Conservation (phyloP, 2,329 filamentous ascomycete species). For the Aaosphaeria pasadenensis region DNA sequence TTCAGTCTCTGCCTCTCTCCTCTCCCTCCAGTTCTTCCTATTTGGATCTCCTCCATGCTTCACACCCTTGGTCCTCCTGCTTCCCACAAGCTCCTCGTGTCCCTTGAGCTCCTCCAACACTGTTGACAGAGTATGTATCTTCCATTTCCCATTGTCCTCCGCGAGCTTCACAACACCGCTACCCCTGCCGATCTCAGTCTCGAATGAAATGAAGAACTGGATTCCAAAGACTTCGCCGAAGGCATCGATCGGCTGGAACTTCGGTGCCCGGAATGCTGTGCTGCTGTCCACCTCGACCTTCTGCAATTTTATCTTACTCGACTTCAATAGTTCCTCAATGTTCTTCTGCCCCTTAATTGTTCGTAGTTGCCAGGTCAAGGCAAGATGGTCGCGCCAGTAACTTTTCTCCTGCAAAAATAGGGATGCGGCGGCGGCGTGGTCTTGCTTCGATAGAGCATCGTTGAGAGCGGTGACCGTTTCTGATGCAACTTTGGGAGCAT, state of each 20-base stretch:
- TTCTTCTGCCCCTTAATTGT: constrained; percentile 49
- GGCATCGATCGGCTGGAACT: constrained; percentile 26
- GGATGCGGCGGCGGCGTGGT: constrained; percentile 26
- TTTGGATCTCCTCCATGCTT: constrained; percentile 23
- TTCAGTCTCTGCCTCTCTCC: constrained; percentile 23
- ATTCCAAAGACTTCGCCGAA: constrained; percentile 29
- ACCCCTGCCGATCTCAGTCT: constrained; percentile 27
- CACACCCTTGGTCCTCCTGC: constrained; percentile 26
- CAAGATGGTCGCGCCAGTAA: constrained; percentile 60
- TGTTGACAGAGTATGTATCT: constrained; percentile 40
- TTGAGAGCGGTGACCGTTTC: constrained; percentile 44
- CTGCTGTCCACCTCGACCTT: constrained; percentile 29
- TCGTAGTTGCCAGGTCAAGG: constrained; percentile 54
- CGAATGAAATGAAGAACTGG: constrained; percentile 26
- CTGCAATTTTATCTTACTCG: constrained; percentile 29
- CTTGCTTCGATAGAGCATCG: constrained; percentile 32
- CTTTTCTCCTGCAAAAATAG: constrained; percentile 52
- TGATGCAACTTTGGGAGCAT: constrained; percentile 40
- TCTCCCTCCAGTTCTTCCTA: constrained; percentile 30
- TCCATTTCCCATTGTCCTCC: constrained; percentile 34
- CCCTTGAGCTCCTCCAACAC: constrained; percentile 37
- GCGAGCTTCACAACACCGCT: constrained; percentile 32
- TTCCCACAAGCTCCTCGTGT: constrained; percentile 24
- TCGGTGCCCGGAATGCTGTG: constrained; percentile 12
- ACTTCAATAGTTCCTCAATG: constrained; percentile 38